Conservation (phyloP, 352 stramenopile genomes). For the Phytophthora agathidicida region DNA sequence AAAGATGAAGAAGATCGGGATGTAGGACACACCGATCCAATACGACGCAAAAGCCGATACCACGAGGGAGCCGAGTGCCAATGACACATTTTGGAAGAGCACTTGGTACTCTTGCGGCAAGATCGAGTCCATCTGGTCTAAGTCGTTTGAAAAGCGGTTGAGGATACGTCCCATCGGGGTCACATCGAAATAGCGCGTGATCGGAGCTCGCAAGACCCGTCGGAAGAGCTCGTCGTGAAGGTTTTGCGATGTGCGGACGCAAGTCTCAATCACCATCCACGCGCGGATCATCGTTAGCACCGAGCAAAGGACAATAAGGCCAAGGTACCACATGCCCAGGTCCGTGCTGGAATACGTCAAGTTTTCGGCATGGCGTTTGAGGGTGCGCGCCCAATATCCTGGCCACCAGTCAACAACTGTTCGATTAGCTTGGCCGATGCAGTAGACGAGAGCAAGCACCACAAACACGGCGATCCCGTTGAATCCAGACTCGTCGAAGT, state of each 20-base stretch:
- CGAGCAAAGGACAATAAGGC: conserved; percentile 36
- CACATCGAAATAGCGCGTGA: conserved; percentile 64
- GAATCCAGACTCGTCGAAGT: conserved; percentile 39
- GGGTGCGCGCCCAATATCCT: conserved; percentile 29
- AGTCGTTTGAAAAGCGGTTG: conserved; percentile 61
- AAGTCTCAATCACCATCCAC: conserved; percentile 40
- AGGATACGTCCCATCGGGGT: conserved; percentile 60
- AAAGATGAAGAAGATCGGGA: conserved; percentile 66
- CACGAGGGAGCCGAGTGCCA: conserved; percentile 35
- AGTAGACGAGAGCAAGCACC: conserved; percentile 5
- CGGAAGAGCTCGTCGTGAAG: conserved; percentile 51
- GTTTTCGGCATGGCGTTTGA: background rate
- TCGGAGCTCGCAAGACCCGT: conserved; percentile 45
- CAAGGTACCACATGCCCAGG: conserved; percentile 48
- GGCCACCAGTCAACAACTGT: conserved; percentile 32
- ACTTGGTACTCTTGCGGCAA: conserved; percentile 45
- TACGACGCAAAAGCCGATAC: conserved; percentile 45
- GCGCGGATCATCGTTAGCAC: conserved; percentile 30
- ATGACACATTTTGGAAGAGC: conserved; percentile 45
- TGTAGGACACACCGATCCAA: conserved; percentile 53
- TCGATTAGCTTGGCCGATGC: conserved; percentile 5
- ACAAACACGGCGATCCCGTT: conserved; percentile 21
- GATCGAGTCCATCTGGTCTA: conserved; percentile 59
- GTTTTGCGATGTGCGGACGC: conserved; percentile 37
- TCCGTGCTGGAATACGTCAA: conserved; percentile 32